These are phyloP conservation scores for Globisporangium nunn DNA, from an alignment of 352 stramenopile genomes.

Conservation along the genomic window DNA sequence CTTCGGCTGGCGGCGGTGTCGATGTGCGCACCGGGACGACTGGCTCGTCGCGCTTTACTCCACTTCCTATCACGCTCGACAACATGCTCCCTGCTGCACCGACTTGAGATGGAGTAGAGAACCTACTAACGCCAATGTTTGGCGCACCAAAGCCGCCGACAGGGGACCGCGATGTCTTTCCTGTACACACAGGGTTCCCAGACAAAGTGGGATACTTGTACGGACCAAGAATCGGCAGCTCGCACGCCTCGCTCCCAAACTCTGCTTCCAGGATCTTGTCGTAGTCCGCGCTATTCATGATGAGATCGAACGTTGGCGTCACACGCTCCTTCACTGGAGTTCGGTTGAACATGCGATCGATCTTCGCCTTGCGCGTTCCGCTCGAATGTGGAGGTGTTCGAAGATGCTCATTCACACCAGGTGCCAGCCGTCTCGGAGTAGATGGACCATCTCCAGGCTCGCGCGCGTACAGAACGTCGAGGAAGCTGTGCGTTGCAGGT, in stretches of 20 bases:
- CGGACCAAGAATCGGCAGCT: constrained; percentile 19
- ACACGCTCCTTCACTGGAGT: constrained; percentile 6
- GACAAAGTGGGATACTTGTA: constrained; percentile 25
- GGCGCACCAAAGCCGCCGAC: constrained; percentile 9
- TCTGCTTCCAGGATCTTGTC: constrained; percentile 24
- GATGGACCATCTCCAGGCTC: background rate
- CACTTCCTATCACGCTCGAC: background rate
- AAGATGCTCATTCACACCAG: background rate
- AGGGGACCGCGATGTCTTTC: constrained; percentile 7
- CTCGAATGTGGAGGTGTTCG: constrained; percentile 4
- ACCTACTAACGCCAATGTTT: constrained; percentile 1
- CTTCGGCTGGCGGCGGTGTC: constrained; percentile 9
- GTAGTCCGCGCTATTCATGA: constrained; percentile 20
- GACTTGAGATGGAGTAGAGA: constrained; percentile 1
- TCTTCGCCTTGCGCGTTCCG: constrained; percentile 11
- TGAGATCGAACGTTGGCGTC: constrained; percentile 18
- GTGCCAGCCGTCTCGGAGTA: background rate
- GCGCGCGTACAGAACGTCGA: constrained; percentile 19
- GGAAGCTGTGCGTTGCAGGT: constrained; percentile 2
- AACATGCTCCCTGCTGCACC: background rate
- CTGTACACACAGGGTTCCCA: constrained; percentile 1
- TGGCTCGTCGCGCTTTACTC: background rate
- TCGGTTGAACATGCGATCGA: constrained; percentile 18
- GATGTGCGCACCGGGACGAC: background rate
- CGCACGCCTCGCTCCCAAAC: constrained; percentile 17